Evolutionary conservation across 176 grass and related monocot genomes (phyloP), one percentile per base, ranked within the genome.

Genomic region (Juncus effusus): DNA sequence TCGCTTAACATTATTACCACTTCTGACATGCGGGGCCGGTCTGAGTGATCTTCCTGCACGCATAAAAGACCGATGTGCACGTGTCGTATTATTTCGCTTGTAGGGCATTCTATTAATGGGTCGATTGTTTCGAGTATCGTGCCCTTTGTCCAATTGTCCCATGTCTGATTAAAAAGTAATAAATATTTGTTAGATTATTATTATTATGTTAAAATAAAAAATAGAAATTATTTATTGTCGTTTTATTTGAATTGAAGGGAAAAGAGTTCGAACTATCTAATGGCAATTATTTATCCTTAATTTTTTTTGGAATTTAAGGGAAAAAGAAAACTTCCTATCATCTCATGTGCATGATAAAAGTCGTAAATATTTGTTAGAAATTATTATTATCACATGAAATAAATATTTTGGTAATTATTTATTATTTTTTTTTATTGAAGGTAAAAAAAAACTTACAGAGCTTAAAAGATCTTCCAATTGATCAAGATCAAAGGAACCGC

Each of bases 41-140:
- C 78, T 7, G 35, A 13, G 11, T 72, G 78, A 67, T 82, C 73
- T 38, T 96, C 85, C 47, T 96, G 77, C 56, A 86, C 71, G 7
- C 92, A 96, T 4, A 88, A 71, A 52, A 96, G 38, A 13, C 76
- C 87, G 10, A 91, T 66, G 61, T 91, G 79, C 49, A 88, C 4
- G 16, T 15, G 61, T 62, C 62, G 76, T 13, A 86, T 51, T 13
- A 86, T 56, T 51, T 77, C 76, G 13, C 76, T 74, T 41, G 42
- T 38, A 6, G 82, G 73, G 13, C 62, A 59, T 55, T 70, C 69
- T 51, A 38, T 39, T 1, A 90, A 45, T 9, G 73, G 11, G 51
- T 90, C 87, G 7, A 78, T 38, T 37, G 86, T 51, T 12, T 80
- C 74, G 6, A 51, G 2, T 56, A 77, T 40, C 65, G 76, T 80